phyloP scores from a whole-genome alignment of 2,329 filamentous ascomycete species.

The Dendrostoma leiphaemia region DNA sequence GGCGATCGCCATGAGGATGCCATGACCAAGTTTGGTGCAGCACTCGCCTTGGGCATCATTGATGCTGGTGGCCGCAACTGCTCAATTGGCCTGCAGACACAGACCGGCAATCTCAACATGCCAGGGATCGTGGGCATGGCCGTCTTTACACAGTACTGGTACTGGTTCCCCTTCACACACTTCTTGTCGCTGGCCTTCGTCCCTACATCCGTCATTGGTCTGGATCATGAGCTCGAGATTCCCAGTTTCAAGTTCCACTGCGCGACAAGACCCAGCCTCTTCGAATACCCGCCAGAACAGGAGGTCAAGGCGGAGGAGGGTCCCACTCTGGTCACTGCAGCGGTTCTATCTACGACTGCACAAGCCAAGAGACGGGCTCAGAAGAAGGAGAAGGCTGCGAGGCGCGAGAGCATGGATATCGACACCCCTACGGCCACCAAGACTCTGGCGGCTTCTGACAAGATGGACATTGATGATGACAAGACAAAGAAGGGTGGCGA shows the following conservation, averaged over 20 bases:
- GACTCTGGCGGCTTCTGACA: conserved; percentile 55
- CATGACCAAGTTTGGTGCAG: conserved; percentile 98
- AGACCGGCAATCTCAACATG: conserved; percentile 99
- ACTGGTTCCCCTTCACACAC: conserved; percentile 99
- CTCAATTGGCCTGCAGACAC: conserved; percentile 95
- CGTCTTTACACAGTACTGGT: conserved; percentile 99
- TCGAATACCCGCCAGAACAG: conserved; percentile 96
- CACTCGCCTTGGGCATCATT: conserved; percentile 92
- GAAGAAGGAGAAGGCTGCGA: conserved; percentile 87
- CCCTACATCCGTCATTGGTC: conserved; percentile 92
- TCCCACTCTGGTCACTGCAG: conserved; percentile 90
- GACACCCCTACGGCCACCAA: conserved; percentile 78
- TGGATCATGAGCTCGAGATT: conserved; percentile 91
- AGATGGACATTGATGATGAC: conserved; percentile 83
- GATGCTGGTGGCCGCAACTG: conserved; percentile 98
- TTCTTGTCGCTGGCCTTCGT: conserved; percentile 95
- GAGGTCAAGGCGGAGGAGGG: conserved; percentile 94
- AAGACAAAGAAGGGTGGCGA: conserved; percentile 47
- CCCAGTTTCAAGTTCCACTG: conserved; percentile 95
- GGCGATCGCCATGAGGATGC: conserved; percentile 96
- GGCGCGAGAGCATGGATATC: conserved; percentile 92
- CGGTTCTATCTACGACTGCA: conserved; percentile 92
- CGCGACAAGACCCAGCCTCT: conserved; percentile 89
- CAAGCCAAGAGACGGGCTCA: conserved; percentile 94
- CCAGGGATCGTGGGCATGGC: conserved; percentile 96